phyloP scores from a whole-genome alignment of 495 filamentous ascomycete species.

The Thermothielavioides terrestris region DNA sequence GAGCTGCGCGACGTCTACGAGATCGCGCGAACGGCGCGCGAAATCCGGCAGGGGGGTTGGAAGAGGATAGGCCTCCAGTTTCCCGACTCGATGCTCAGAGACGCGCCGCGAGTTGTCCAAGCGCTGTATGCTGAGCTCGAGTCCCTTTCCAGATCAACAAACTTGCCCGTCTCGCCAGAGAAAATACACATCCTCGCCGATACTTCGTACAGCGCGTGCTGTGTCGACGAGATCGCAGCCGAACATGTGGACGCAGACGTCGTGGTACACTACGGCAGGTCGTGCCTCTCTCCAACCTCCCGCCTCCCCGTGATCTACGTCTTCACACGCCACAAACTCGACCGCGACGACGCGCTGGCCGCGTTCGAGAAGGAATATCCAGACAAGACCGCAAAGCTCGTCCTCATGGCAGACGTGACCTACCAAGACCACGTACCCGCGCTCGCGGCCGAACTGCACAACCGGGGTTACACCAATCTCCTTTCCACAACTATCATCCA shows the following conservation, averaged over 20 bases:
- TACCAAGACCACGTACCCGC: constrained; percentile 61
- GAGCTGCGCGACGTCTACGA: constrained; percentile 77
- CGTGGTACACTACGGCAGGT: constrained; percentile 89
- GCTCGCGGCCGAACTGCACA: constrained; percentile 41
- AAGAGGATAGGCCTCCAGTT: constrained; percentile 83
- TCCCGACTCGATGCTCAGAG: constrained; percentile 79
- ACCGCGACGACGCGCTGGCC: constrained; percentile 45
- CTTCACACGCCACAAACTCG: constrained; percentile 66
- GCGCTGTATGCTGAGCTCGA: constrained; percentile 52
- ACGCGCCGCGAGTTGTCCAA: constrained; percentile 75
- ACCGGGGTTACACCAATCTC: constrained; percentile 60
- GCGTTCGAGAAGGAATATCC: constrained; percentile 64
- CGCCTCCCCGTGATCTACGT: constrained; percentile 86
- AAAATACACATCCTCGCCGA: constrained; percentile 84
- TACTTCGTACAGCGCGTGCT: constrained; percentile 94
- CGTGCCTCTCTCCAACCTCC: constrained; percentile 85
- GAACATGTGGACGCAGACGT: constrained; percentile 88
- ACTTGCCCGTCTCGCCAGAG: constrained; percentile 10
- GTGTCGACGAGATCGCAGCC: constrained; percentile 93
- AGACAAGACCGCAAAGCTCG: constrained; percentile 51
- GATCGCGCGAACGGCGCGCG: constrained; percentile 67
- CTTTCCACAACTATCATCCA: constrained; percentile 64
- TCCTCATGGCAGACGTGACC: constrained; percentile 86
- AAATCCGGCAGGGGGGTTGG: constrained; percentile 64
- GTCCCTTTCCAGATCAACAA: constrained; percentile 4